Evolutionary conservation across 768 basidiomycete species (phyloP), one percentile per base, ranked within the genome.

Genomic region (Lepiota venenata): DNA sequence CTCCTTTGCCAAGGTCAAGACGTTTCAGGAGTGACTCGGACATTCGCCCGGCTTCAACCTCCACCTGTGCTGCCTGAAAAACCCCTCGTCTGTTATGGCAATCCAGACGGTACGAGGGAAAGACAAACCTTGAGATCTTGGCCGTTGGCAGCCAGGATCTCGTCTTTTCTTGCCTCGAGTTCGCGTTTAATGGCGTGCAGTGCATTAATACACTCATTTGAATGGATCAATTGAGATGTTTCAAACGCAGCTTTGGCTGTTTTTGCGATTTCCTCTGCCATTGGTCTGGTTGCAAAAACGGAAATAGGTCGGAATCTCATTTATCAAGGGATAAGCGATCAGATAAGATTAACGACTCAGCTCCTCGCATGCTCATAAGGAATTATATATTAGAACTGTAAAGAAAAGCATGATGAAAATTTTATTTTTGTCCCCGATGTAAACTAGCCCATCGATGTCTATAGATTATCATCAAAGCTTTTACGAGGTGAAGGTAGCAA

Each of bases 241-340:
- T 94, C 87, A 64, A 96, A 99, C 0, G 96, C 91, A 7, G 70
- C 65, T 66, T 93, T 91, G 20, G 94, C 93, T 1, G 81, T 76
- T 64, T 75, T 80, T 12, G 96, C 97, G 54, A 98, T 87, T 14
- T 67, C 70, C 66, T 77, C 72, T 36, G 64, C 51, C 16, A 44
- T 52, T n/a, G 56, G 55, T 45, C 37, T 49, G 20, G 43, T 35
- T 42, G 47, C 18, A 44, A 46, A 20, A 47, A 43, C 38, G 21
- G 52, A 46, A 51, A 49, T 56, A 27, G 36, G 22, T 42, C 49
- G 37, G 49, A 44, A 20, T 58, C 12, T 9, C 39, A 27, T 42
- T 42, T 41, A 51, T 36, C 29, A 55, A 22, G 53, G 40, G 44
- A 48, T 43, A 20, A 36, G 40, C 27, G 15, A 29, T 44, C 40